Evolutionary conservation across 2,329 filamentous ascomycete genomes (phyloP).

Genomic region (Nothophoma quercina): DNA sequence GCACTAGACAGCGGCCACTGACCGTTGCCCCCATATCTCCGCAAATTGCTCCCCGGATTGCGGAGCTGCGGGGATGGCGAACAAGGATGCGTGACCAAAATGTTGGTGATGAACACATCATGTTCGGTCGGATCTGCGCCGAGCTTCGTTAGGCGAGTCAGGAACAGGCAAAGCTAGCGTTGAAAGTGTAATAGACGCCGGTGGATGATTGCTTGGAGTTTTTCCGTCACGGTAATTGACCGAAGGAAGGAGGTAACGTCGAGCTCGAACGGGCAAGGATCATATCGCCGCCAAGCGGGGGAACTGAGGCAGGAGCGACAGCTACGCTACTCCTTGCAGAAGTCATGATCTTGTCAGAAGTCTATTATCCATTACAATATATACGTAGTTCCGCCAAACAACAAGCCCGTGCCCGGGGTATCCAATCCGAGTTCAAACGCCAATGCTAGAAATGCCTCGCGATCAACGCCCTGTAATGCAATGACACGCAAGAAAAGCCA

Average conservation of each 20-base stretch:
- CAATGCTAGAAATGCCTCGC: slow-evolving; percentile 2
- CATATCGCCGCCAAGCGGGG: too few relatives aligned
- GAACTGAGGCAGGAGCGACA: too few relatives aligned
- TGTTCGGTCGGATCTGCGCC: slow-evolving; percentile 8
- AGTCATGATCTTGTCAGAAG: not conserved
- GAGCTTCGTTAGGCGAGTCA: slow-evolving; percentile 10
- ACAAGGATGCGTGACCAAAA: slow-evolving; percentile 6
- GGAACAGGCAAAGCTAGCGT: slow-evolving; percentile 2
- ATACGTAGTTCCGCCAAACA: not conserved
- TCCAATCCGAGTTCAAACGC: not conserved
- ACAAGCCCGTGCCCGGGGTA: slow-evolving; percentile 1
- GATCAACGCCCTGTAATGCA: not conserved
- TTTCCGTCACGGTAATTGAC: slow-evolving; percentile 4
- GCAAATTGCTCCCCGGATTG: slow-evolving; percentile 33
- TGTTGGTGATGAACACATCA: not conserved
- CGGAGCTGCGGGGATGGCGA: slow-evolving; percentile 18
- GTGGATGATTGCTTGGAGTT: slow-evolving; percentile 6
- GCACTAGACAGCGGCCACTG: slow-evolving; percentile 19
- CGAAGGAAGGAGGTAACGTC: not conserved
- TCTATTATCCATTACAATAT: slow-evolving; percentile 6
- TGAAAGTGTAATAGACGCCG: not conserved
- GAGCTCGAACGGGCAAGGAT: not conserved
- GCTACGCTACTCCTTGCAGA: too few relatives aligned
- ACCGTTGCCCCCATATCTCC: slow-evolving; percentile 36
- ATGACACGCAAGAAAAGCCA: not conserved